Conservation (phyloP, 768 basidiomycete species). For the Boletus vinaceobasis region DNA sequence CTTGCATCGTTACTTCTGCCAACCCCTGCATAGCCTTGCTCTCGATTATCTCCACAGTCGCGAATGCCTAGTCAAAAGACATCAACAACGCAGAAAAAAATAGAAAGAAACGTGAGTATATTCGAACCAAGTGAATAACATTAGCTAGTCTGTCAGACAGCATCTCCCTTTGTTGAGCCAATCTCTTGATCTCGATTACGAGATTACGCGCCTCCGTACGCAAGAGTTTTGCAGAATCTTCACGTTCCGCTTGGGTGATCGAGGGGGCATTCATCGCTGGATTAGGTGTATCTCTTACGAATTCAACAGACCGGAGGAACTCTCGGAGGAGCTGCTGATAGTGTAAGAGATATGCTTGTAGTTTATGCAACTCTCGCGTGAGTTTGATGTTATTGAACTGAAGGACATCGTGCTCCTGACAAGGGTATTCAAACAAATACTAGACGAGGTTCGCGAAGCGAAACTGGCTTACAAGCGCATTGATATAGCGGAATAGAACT, state of each 20-base stretch:
- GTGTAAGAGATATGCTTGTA: conserved; percentile 54
- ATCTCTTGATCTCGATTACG: conserved; percentile 45
- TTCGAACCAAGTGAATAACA: conserved; percentile 23
- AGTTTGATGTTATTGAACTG: conserved; percentile 41
- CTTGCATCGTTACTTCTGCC: not conserved
- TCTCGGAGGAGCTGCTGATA: conserved; percentile 53
- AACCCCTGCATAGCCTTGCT: conserved; percentile 24
- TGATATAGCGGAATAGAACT: conserved; percentile 47
- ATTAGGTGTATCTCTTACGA: conserved; percentile 48
- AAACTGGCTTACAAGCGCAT: conserved; percentile 37
- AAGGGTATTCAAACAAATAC: not conserved
- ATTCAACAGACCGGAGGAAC: conserved; percentile 49
- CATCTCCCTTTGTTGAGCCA: conserved; percentile 33
- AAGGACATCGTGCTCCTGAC: conserved; percentile 46
- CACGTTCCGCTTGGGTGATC: conserved; percentile 15
- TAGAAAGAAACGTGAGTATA: not conserved
- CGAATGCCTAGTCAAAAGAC: conserved; percentile 43
- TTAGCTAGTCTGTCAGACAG: conserved; percentile 23
- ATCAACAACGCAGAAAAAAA: not conserved
- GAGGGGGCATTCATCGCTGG: conserved; percentile 39
- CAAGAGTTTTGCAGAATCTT: conserved; percentile 27
- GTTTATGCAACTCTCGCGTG: conserved; percentile 50
- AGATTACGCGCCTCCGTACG: conserved; percentile 44
- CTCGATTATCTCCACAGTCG: conserved; percentile 50
- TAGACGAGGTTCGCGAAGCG: not conserved